phyloP scores from a whole-genome alignment of 2,329 filamentous ascomycete species.

The Cordyceps farinosa region DNA sequence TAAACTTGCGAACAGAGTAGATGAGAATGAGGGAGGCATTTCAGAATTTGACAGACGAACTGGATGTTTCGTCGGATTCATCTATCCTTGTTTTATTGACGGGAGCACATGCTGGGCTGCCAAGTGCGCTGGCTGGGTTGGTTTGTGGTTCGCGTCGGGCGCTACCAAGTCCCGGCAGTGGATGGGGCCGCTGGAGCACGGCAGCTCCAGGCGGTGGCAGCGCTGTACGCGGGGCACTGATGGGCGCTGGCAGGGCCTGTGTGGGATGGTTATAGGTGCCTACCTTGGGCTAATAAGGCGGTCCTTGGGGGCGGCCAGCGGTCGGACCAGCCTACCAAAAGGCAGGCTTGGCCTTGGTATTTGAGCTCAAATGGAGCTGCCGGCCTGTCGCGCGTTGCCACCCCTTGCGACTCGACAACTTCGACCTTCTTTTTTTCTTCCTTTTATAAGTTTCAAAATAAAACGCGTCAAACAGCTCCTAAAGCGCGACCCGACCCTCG shows the following conservation, averaged over 20 bases:
- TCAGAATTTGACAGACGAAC: no score
- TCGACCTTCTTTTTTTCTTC: constrained; percentile 1
- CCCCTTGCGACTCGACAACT: constrained; percentile 12
- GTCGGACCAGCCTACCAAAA: background rate
- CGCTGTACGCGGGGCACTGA: background rate
- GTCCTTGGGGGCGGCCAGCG: background rate
- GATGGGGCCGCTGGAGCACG: constrained; percentile 1
- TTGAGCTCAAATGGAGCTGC: constrained; percentile 1
- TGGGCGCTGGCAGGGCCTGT: background rate
- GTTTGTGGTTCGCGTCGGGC: background rate
- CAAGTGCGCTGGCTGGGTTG: background rate
- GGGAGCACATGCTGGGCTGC: background rate
- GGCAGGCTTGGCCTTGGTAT: background rate
- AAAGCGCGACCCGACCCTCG: constrained; percentile 9
- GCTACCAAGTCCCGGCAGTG: background rate
- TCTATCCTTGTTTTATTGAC: no score
- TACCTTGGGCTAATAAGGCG: background rate
- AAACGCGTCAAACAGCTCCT: constrained; percentile 12
- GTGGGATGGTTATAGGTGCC: background rate
- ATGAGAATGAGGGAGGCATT: no score
- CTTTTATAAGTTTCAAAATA: background rate
- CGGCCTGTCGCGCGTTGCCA: constrained; percentile 8
- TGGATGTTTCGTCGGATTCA: no score
- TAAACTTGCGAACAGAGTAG: background rate
- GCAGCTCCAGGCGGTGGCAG: background rate